These are phyloP conservation scores for Aspergillus novoparasiticus DNA, from an alignment of 2,329 filamentous ascomycete genomes.

Conservation along the genomic window DNA sequence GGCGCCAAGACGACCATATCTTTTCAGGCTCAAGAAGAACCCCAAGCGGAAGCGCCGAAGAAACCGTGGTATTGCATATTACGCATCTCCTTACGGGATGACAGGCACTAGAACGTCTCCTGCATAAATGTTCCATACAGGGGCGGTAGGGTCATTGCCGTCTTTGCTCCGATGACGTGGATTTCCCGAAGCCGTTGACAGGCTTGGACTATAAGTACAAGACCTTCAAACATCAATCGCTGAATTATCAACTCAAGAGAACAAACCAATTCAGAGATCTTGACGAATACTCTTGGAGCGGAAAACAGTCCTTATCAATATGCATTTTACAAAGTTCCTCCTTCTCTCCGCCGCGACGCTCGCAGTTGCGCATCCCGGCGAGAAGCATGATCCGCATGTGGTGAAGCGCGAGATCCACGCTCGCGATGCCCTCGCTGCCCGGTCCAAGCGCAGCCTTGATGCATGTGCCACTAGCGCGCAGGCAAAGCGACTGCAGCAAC, in stretches of 20 bases:
- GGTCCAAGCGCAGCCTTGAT: constrained; percentile 27
- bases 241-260: constrained; percentile 4
- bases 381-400: constrained; percentile 31
- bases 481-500: constrained; percentile 28
- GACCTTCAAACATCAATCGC: background rate
- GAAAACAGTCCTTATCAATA: background rate
- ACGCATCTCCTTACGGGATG: background rate
- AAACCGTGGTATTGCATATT: background rate
- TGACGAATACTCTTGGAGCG: background rate
- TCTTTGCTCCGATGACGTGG: constrained; percentile 12
- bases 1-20: constrained; percentile 15
- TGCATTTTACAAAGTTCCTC: constrained; percentile 35
- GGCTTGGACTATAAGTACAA: constrained; percentile 1
- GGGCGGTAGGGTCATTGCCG: background rate
- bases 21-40: background rate
- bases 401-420: constrained; percentile 33
- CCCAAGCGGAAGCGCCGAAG: background rate
- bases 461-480: constrained; percentile 26
- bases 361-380: constrained; percentile 33
- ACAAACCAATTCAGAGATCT: background rate
- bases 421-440: constrained; percentile 28
- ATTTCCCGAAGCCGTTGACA: background rate
- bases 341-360: constrained; percentile 33
- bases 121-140: background rate
- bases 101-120: background rate